phyloP scores from a whole-genome alignment of 768 basidiomycete species.

The Myochromella boudieri region DNA sequence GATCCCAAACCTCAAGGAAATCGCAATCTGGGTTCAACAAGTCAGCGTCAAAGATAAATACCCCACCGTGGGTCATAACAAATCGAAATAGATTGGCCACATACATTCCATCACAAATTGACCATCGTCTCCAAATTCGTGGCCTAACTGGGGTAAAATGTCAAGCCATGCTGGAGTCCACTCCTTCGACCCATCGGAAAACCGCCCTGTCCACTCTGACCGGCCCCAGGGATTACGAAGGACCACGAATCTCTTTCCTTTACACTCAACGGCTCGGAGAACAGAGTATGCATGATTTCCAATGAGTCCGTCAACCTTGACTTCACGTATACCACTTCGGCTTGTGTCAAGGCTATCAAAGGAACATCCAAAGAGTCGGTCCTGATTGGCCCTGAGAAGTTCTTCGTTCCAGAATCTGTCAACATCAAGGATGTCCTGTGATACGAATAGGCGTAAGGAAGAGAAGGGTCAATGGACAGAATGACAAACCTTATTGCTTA shows the following conservation, averaged over 20 bases:
- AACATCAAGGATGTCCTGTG: conserved; percentile 43
- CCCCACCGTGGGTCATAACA: not conserved
- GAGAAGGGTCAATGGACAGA: not conserved
- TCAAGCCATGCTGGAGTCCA: conserved; percentile 42
- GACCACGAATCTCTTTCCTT: conserved; percentile 42
- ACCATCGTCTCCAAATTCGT: conserved; percentile 41
- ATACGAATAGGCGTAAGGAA: not conserved
- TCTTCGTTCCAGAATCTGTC: conserved; percentile 58
- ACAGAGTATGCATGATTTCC: conserved; percentile 44
- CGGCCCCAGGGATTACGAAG: conserved; percentile 45
- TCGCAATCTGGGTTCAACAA: conserved; percentile 36
- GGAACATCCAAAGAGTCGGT: conserved; percentile 53
- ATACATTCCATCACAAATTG: conserved; percentile 44
- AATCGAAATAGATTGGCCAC: conserved; percentile 1
- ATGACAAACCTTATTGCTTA: conserved; percentile 37
- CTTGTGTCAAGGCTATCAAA: conserved; percentile 33
- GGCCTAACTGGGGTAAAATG: conserved; percentile 31
- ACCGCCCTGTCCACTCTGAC: conserved; percentile 40
- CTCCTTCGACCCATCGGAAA: conserved; percentile 43
- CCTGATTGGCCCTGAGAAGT: conserved; percentile 46
- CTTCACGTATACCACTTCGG: conserved; percentile 23
- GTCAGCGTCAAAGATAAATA: not conserved
- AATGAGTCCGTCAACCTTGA: conserved; percentile 30
- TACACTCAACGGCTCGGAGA: conserved; percentile 37
- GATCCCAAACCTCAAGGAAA: conserved; percentile 45